These are phyloP conservation scores for Globisporangium splendens DNA, from an alignment of 352 stramenopile genomes.

Conservation along the genomic window DNA sequence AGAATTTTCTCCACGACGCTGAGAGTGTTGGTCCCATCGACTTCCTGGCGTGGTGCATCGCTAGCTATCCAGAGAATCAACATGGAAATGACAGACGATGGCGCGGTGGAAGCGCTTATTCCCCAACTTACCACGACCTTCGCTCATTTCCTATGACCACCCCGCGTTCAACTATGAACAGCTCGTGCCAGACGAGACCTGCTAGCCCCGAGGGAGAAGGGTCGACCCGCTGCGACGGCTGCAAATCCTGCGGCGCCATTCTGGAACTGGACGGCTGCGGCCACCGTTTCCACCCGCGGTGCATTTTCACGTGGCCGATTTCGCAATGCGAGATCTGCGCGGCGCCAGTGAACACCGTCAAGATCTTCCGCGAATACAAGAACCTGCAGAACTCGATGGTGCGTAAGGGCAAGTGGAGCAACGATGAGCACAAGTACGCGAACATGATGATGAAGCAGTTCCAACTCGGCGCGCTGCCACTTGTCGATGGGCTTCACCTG, in stretches of 20 bases:
- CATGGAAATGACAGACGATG: not conserved
- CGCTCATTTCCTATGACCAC: not conserved
- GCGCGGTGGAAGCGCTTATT: conserved; percentile 24
- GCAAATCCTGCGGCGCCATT: conserved; percentile 65
- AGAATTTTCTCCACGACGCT: conserved; percentile 21
- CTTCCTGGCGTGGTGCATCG: not conserved
- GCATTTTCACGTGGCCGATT: conserved; percentile 67
- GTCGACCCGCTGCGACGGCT: conserved; percentile 66
- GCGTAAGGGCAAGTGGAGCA: conserved; percentile 77
- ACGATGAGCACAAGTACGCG: conserved; percentile 75
- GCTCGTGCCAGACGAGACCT: conserved; percentile 1
- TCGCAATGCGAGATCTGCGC: conserved; percentile 64
- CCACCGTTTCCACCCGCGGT: conserved; percentile 75
- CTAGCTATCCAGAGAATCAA: conserved; percentile 8
- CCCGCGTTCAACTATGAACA: conserved; percentile 13
- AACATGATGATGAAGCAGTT: conserved; percentile 85
- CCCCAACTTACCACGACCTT: conserved; percentile 18
- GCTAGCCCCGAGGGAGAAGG: conserved; percentile 19
- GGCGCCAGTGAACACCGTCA: conserved; percentile 29
- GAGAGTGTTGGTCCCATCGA: conserved; percentile 27
- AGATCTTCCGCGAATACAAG: conserved; percentile 49
- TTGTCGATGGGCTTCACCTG: conserved; percentile 65
- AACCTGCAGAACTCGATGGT: conserved; percentile 36
- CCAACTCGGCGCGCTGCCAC: conserved; percentile 59
- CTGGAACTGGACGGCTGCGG: conserved; percentile 66